These are phyloP conservation scores for Dactylis glomerata DNA, from an alignment of 176 grass and related monocot genomes.

Conservation along the genomic window DNA sequence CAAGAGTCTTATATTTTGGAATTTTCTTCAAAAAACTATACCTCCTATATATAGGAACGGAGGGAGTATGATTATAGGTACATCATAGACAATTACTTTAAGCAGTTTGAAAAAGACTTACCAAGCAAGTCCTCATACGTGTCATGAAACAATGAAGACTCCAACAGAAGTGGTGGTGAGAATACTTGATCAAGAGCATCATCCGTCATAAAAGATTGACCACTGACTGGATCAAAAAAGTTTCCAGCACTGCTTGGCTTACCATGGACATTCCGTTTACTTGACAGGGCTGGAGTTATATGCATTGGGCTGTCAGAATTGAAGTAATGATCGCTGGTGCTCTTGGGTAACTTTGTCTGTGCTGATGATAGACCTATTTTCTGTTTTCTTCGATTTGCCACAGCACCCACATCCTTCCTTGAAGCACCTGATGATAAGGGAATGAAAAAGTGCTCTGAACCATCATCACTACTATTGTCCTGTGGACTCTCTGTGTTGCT, in stretches of 20 bases:
- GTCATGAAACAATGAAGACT: conserved; percentile 80
- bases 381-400: conserved; percentile 55
- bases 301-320: conserved; percentile 18
- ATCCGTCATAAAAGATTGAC: conserved; percentile 58
- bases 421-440: conserved; percentile 49
- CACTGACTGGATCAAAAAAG: conserved; percentile 29
- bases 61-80: neutral
- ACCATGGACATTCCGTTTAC: conserved; percentile 42
- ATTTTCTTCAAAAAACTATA: too few species aligned
- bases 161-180: conserved; percentile 76
- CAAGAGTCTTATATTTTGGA: too few species aligned
- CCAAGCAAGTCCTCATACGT: conserved; percentile 89
- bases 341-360: conserved; percentile 37
- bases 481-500: conserved; percentile 48
- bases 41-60: too few species aligned
- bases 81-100: conserved; percentile 4
- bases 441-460: conserved; percentile 88
- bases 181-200: conserved; percentile 97
- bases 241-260: neutral
- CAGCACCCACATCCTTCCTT: conserved; percentile 52
- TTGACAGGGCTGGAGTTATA: conserved; percentile 39
- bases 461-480: conserved; percentile 59
- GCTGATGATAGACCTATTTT: conserved; percentile 38
- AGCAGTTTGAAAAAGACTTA: conserved; percentile 34
- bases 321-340: conserved; percentile 31